Evolutionary conservation across 2,329 filamentous ascomycete genomes (phyloP), one percentile per base, ranked within the genome.

Genomic region (Aspergillus awamori): DNA sequence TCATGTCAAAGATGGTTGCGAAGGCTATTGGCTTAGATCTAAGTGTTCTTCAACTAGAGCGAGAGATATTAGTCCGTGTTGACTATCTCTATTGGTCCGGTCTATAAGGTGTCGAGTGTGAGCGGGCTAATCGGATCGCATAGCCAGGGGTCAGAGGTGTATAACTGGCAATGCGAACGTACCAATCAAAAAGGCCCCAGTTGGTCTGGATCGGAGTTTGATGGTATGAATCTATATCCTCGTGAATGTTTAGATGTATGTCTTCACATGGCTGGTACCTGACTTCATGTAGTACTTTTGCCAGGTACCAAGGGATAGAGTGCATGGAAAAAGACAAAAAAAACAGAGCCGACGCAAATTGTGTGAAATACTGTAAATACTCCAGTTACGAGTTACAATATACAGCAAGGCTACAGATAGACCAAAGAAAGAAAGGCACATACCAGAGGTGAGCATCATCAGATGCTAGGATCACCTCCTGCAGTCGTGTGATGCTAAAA

Each of bases 401-500:
- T 28, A 54, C 24, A 30, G 30, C 26, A 36, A 17, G 49, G 22
- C 36, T n/a, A 49, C 30, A 47, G 33, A 36, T 20, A 38, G 47
- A 61, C 43, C 11, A 49, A 41, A 38, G n/a, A 10, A 24, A 58
- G 15, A 47, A 54, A 15, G 22, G 36, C 41, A 43, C 45, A 57
- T 38, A 62, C 47, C 45, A 58, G 48, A 36, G 49, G 51, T 33
- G 52, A 54, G n/a, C 26, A 36, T 38, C 45, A 60, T 61, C 48
- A 51, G 51, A 53, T 61, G 51, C 36, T 33, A 52, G 43, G 48
- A 54, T 53, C 38, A 58, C 22, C 38, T 38, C 36, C 41, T 57
- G 59, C 55, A 60, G 63, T 66, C 65, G 65, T 67, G 65, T 67
- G 65, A 67, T 67, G 58, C 56, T 51, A 33, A 36, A 38, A 53